Evolutionary conservation across 352 stramenopile genomes (phyloP).

Genomic region (Phytophthora palmivora): DNA sequence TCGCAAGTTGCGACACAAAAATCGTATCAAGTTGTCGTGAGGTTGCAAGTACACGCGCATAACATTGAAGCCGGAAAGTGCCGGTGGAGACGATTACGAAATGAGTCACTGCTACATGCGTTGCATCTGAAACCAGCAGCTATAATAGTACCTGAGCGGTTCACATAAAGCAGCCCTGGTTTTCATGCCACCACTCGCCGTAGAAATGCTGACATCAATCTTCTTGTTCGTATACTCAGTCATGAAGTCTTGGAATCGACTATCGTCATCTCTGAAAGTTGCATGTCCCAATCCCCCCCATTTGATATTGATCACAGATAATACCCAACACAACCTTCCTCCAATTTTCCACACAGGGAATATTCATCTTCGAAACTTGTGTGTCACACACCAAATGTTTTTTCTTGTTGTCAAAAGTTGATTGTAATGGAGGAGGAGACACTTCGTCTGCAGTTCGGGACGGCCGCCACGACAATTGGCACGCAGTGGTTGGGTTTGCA

Average conservation of each 20-base stretch:
- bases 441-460: constrained; percentile 77
- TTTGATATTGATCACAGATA: constrained; percentile 16
- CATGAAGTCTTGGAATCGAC: constrained; percentile 16
- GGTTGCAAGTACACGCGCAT: background rate
- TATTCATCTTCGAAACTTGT: too few species aligned
- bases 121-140: too few species aligned
- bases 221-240: background rate
- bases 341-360: constrained; percentile 19
- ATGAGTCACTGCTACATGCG: too few species aligned
- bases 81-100: background rate
- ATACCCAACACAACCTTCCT: constrained; percentile 20
- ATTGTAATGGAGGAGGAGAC: constrained; percentile 42
- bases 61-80: constrained; percentile 1
- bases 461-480: constrained; percentile 68
- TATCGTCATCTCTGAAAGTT: background rate
- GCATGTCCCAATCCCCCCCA: constrained; percentile 11
- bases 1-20: too few species aligned
- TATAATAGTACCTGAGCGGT: too few species aligned
- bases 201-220: background rate
- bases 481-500: constrained; percentile 66
- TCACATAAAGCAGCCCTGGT: too few species aligned
- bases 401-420: background rate
- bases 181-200: background rate
- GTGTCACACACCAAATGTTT: constrained; percentile 9
- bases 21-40: background rate